Conservation (phyloP, 2,329 filamentous ascomycete species). For the Fusarium sulawesiense region DNA sequence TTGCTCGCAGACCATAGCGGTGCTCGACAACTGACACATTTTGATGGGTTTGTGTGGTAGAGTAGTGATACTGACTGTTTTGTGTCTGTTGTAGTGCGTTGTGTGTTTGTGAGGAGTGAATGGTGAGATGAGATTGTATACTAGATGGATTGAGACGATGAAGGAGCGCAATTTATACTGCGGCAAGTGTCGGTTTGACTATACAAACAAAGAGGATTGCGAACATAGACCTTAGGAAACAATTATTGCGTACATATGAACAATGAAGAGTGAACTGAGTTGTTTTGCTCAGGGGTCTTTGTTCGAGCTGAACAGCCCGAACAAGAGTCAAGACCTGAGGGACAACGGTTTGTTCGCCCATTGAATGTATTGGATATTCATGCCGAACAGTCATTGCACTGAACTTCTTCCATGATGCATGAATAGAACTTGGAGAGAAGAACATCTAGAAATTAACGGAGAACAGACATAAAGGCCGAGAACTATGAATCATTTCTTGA, state of each 20-base stretch:
- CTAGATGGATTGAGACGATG: background rate
- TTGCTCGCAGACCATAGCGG: conserved; percentile 6
- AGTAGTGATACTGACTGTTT: background rate
- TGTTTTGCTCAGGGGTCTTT: background rate
- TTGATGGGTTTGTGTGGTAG: background rate
- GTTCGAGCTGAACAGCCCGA: background rate
- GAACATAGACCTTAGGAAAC: background rate
- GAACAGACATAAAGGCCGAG: no score
- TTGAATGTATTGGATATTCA: background rate
- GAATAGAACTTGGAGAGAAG: no score
- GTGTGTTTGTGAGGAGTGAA: background rate
- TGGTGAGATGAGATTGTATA: background rate
- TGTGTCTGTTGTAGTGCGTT: background rate
- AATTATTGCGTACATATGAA: background rate
- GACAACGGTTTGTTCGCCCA: background rate
- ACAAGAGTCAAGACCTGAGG: background rate
- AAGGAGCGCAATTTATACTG: background rate
- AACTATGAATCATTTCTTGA: no score
- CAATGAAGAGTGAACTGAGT: background rate
- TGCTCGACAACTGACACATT: conserved; percentile 18
- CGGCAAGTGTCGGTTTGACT: background rate
- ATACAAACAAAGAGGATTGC: background rate
- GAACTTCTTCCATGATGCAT: background rate
- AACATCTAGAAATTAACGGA: no score
- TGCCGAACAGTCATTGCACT: background rate